phyloP scores from a whole-genome alignment of 2,329 filamentous ascomycete species.

The Pyrenophora seminiperda region DNA sequence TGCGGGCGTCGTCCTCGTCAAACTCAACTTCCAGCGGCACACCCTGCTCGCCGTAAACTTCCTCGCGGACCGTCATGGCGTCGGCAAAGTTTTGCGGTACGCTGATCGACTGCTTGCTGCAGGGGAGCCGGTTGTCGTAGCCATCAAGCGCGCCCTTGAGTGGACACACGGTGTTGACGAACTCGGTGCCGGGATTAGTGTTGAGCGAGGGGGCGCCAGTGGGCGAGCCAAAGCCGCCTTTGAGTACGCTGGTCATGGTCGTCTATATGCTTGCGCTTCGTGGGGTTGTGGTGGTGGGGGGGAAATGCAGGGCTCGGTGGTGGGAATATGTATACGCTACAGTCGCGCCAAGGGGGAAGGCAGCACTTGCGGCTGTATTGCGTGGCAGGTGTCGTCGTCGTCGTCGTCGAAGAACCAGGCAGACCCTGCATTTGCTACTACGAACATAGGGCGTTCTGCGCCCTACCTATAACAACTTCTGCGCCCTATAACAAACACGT shows the following conservation, averaged over 20 bases:
- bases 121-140: slow-evolving; percentile 46
- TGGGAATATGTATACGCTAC: background rate
- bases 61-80: slow-evolving; percentile 62
- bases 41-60: slow-evolving; percentile 64
- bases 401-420: slow-evolving; percentile 5
- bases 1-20: slow-evolving; percentile 77
- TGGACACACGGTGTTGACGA: slow-evolving; percentile 47
- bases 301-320: background rate
- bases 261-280: background rate
- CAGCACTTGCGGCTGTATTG: background rate
- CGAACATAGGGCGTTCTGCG: no score
- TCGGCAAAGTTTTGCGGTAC: slow-evolving; percentile 57
- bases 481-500: slow-evolving; percentile 7
- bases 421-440: slow-evolving; percentile 11
- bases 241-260: slow-evolving; percentile 27
- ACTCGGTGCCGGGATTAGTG: slow-evolving; percentile 45
- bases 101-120: slow-evolving; percentile 38
- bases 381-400: slow-evolving; percentile 8
- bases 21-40: slow-evolving; percentile 70
- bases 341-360: background rate
- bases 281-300: background rate
- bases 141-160: slow-evolving; percentile 41
- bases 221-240: slow-evolving; percentile 28
- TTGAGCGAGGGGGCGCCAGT: slow-evolving; percentile 19
- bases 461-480: no score